phyloP scores from a whole-genome alignment of 768 basidiomycete genomes.

The Amanita rimosa region DNA sequence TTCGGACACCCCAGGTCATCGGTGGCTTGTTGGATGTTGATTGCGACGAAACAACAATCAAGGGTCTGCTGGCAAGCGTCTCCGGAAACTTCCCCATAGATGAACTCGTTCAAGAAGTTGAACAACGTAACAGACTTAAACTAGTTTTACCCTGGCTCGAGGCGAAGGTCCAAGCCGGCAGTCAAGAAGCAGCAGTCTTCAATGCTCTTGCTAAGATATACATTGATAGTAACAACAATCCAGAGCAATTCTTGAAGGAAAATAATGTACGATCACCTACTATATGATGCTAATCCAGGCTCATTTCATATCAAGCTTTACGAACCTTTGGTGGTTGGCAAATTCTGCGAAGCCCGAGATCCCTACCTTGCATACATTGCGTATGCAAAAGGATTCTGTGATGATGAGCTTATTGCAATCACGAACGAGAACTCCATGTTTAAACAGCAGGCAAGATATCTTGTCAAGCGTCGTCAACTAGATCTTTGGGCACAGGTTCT shows the following conservation, averaged over 20 bases:
- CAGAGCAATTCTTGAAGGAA: conserved; percentile 95
- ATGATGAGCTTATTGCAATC: conserved; percentile 92
- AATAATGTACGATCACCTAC: conserved; percentile 65
- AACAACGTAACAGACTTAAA: conserved; percentile 92
- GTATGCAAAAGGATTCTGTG: conserved; percentile 98
- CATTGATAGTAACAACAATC: conserved; percentile 98
- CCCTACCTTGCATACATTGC: conserved; percentile 99
- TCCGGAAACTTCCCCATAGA: conserved; percentile 97
- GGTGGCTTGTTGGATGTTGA: conserved; percentile 97
- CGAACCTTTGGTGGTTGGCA: conserved; percentile 94
- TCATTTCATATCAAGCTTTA: conserved; percentile 52
- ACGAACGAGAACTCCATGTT: conserved; percentile 99
- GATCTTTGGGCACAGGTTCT: conserved; percentile 98
- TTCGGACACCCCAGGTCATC: conserved; percentile 92
- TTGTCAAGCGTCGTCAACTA: conserved; percentile 89
- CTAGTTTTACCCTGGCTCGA: conserved; percentile 97
- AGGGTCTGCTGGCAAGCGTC: conserved; percentile 85
- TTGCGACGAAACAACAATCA: conserved; percentile 94
- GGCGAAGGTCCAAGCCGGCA: conserved; percentile 84
- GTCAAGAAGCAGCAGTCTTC: conserved; percentile 88
- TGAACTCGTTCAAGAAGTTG: conserved; percentile 94
- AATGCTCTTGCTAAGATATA: conserved; percentile 98
- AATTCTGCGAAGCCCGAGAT: conserved; percentile 98
- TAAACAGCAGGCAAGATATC: conserved; percentile 97
- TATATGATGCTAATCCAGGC: neutral